Evolutionary conservation across 2,329 filamentous ascomycete species (phyloP), one percentile per base, ranked within the genome.

Genomic region (Sclerotiophoma versabilis): DNA sequence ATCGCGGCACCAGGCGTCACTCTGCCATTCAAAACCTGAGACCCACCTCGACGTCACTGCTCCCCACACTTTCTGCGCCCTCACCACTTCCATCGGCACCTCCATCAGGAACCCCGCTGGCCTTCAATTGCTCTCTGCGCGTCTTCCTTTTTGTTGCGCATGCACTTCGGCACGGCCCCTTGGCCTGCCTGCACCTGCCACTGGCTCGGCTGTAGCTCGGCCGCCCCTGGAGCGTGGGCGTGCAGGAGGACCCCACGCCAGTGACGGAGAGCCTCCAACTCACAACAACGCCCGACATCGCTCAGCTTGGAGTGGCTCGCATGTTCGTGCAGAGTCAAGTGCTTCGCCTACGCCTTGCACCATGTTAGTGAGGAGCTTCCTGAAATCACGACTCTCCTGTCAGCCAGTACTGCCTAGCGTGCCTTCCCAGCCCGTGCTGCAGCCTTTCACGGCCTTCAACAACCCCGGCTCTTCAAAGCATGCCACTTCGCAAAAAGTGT

Each of bases 201-300:
- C 55, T 67, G 63, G 64, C 57, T 58, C 59, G 58, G 26, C 60
- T 58, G 10, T 14, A 26, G 49, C 58, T 62, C 60, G 45, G 44
- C 51, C 45, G 39, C 32, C 25, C 12, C 12, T 8, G 29, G 7
- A 12, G 51, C 51, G 41, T 49, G 45, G 51, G 51, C 33, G 51
- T 41, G 51, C 46, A 49, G 36, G 29, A 30, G n/a, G 23, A 54
- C 46, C 51, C 51, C 51, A 49, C 46, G 33, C 39, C 26, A 26
- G 22, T 38, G 23, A 34, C 34, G 15, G 15, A 33, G 32, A 39
- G 44, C 51, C 49, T 53, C 36, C 23, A 19, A 20, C 25, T 23
- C 41, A 41, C 22, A n/a, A 15, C 41, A 32, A 17, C 26, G 17
- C n/a, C 32, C 26, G 15, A 41, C 20, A 26, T 22, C 25, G 20